Evolutionary conservation across 768 basidiomycete species (phyloP), one percentile per base, ranked within the genome.

Genomic region (Mycena capillaripes): DNA sequence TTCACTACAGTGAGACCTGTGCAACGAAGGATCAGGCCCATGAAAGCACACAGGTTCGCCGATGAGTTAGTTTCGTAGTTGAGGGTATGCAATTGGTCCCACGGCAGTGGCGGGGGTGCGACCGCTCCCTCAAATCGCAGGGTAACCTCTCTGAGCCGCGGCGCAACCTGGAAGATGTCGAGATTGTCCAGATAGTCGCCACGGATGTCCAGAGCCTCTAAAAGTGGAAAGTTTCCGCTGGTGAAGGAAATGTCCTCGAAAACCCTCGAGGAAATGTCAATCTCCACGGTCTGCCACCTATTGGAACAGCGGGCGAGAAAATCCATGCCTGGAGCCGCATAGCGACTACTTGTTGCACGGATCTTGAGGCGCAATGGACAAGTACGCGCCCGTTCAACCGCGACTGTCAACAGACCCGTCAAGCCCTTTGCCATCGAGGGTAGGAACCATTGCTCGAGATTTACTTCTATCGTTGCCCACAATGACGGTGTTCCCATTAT

Each of bases 401-500:
- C 69, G 7, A 50, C 60, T 11, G 17, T 21, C 4, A 70, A n/a
- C 4, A 70, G 60, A n/a, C 21, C 23, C 3, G 19, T 48, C 21
- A 57, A 23, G 5, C 52, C 42, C 7, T 61, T 61, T 27, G 36
- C 69, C 4, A 56, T 30, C 4, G 69, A 34, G 0, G 61, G 69
- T 1, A 48, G 52, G 10, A 56, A 21, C 69, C 69, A 70, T 23
- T 70, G 52, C 4, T 52, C 23, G n/a, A 70, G 32, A 32, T 70
- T 64, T 3, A 70, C 53, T 25, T 70, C 52, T 10, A 70, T 63
- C 17, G 61, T 14, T 2, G 60, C 42, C 69, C 69, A 70, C n/a
- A 70, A 29, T 10, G 52, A 62, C 10, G 69, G 61, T 34, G 69
- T 63, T 4, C 42, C 44, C 69, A 70, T 55, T 30, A 70, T 55